phyloP scores from a whole-genome alignment of 257 asterid species.

The Solanum rostratum region DNA sequence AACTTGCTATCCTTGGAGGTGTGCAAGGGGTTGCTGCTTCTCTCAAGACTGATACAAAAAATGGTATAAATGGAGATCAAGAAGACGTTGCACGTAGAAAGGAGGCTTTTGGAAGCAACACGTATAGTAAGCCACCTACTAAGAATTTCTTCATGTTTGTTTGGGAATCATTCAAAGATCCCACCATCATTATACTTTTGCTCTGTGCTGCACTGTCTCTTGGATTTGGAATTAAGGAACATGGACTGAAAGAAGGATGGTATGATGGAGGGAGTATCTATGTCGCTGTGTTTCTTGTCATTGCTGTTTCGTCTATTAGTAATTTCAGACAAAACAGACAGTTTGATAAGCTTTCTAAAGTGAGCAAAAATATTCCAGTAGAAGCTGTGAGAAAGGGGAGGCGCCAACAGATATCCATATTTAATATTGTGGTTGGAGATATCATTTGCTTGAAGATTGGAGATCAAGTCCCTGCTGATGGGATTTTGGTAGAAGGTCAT shows the following conservation, averaged over 20 bases:
- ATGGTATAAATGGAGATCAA: constrained; percentile 15
- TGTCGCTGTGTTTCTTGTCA: constrained; percentile 24
- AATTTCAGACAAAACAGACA: constrained; percentile 26
- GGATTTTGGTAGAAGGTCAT: constrained; percentile 29
- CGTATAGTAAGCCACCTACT: constrained; percentile 12
- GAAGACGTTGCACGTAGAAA: constrained; percentile 14
- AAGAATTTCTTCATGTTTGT: constrained; percentile 10
- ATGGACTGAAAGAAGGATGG: constrained; percentile 29
- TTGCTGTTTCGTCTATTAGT: constrained; percentile 22
- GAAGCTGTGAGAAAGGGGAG: constrained; percentile 30
- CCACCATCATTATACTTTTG: constrained; percentile 19
- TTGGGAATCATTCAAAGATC: constrained; percentile 24
- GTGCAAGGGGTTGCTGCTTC: constrained; percentile 5
- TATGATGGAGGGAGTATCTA: constrained; percentile 35
- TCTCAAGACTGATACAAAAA: constrained; percentile 1
- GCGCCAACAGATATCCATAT: constrained; percentile 19
- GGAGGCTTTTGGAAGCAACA: constrained; percentile 24
- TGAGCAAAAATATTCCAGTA: constrained; percentile 18
- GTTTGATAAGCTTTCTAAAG: constrained; percentile 18
- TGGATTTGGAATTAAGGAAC: constrained; percentile 27
- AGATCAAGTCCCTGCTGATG: constrained; percentile 43
- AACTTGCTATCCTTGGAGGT: constrained; percentile 2
- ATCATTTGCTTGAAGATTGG: constrained; percentile 33
- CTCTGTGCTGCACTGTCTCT: constrained; percentile 29
- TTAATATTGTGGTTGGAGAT: constrained; percentile 35